Base-by-base conservation (phyloP, 2,329 filamentous ascomycete species). In the Gremmenia infestans region DNA sequence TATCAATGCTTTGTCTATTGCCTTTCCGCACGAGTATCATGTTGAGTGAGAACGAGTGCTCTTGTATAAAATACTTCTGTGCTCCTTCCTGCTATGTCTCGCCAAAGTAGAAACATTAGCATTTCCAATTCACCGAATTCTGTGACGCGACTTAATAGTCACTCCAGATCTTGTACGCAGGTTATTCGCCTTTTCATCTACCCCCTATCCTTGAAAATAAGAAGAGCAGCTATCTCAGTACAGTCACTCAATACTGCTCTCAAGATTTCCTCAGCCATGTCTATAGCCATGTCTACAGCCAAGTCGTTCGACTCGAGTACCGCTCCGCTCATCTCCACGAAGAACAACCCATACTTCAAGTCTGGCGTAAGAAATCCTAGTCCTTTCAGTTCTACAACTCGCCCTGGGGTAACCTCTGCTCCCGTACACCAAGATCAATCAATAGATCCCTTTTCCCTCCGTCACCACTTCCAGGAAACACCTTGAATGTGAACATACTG, bases 341-440 rank as follows among this genome's bases (percentile, higher is more conserved):
- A 48, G 23, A 23, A 48, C 46, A 22, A 39, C 9, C 37, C 15
- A 37, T 59, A 54, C 49, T 51, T 42, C 46, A 59, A 53, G n/a
- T 56, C 55, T 19, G 54, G 56, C 53, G 60, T 60, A 14, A 58
- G 60, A 32, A 32, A 32, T 11, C 28, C 28, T 11, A 32, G 28
- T 12, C 3, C 28, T 12, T 11, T 32, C 28, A 32, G 4, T 32
- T 32, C 28, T 32, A 32, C 28, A 32, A 32, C 28, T 32, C 28
- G 28, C 28, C 28, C 8, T 11, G 28, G 28, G 28, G 28, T 1
- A 12, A 32, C 9, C 28, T 32, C 28, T 12, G 28, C 28, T 32
- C 28, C 28, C 28, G 8, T 32, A 25, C 23, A 25, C 28, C 9
- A 32, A 12, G 9, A 12, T 32, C 9, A 12, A 9, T 11, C 8